phyloP scores from a whole-genome alignment of 2,329 filamentous ascomycete genomes.

The Ophiocordyceps camponoti-saundersi region DNA sequence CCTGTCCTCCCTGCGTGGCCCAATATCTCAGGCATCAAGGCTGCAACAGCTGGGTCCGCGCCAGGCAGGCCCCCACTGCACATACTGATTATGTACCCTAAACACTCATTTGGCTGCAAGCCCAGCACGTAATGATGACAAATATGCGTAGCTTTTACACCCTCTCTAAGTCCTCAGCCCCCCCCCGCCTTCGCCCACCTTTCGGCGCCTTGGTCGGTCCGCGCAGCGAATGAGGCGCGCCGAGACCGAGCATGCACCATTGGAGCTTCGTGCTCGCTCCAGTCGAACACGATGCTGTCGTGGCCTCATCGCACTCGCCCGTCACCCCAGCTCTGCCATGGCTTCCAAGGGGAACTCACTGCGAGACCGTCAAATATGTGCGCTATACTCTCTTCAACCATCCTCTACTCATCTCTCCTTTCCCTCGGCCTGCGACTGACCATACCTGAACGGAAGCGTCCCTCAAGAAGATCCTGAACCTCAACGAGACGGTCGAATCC shows the following conservation, averaged over 20 bases:
- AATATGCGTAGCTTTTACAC: background rate
- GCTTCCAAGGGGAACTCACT: slow-evolving; percentile 27
- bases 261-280: background rate
- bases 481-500: slow-evolving; percentile 58
- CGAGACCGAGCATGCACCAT: background rate
- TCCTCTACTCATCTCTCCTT: background rate
- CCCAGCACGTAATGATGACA: background rate
- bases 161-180: too few species aligned
- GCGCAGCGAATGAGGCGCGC: slow-evolving; percentile 1
- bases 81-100: background rate
- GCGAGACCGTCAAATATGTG: slow-evolving; percentile 34
- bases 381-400: too few species aligned
- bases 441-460: slow-evolving; percentile 40
- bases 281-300: slow-evolving; percentile 3
- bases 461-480: slow-evolving; percentile 87
- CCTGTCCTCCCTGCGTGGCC: slow-evolving; percentile 6
- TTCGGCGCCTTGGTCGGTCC: slow-evolving; percentile 6
- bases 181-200: background rate
- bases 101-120: background rate
- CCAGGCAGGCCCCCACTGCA: background rate
- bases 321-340: slow-evolving; percentile 15
- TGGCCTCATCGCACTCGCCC: slow-evolving; percentile 4
- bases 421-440: slow-evolving; percentile 3
- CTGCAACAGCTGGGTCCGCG: background rate
- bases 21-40: slow-evolving; percentile 16